Percentiles rank a stretch among this genome's conserved stretches.
Evolutionary conservation across 257 asterid genomes (phyloP).

Genomic region (Solanum verrucosum): DNA sequence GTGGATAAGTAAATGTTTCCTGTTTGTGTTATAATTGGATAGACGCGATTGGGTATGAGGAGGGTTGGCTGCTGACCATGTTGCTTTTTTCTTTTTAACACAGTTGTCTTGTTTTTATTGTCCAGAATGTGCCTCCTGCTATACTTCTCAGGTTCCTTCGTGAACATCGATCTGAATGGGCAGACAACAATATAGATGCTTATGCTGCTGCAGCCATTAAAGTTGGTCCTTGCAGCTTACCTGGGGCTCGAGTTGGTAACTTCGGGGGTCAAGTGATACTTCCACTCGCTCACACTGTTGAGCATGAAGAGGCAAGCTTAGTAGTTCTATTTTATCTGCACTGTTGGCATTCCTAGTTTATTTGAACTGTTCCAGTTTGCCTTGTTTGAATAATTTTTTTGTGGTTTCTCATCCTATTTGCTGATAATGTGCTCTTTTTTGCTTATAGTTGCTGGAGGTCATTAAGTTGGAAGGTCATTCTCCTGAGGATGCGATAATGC

Average conservation of each 20-base stretch:
- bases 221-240: slow-evolving; percentile 52
- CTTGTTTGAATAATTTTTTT: background rate
- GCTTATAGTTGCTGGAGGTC: slow-evolving; percentile 69
- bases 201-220: slow-evolving; percentile 73
- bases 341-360: background rate
- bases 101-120: background rate
- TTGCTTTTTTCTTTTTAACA: background rate
- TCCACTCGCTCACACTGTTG: slow-evolving; percentile 79
- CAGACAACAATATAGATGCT: slow-evolving; percentile 69
- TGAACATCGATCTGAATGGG: slow-evolving; percentile 97
- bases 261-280: slow-evolving; percentile 80
- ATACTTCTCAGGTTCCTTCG: slow-evolving; percentile 70
- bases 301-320: slow-evolving; percentile 84
- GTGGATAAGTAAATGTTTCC: background rate
- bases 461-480: slow-evolving; percentile 74
- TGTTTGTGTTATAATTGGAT: background rate
- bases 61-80: background rate
- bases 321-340: background rate
- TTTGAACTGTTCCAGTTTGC: background rate
- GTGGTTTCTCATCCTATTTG: background rate
- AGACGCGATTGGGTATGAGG: background rate
- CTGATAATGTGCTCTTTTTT: background rate
- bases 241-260: slow-evolving; percentile 50
- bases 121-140: slow-evolving; percentile 87
- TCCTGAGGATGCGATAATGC: slow-evolving; percentile 61